phyloP scores from a whole-genome alignment of 139 green algal genomes.

The Picochlorum sp. region DNA sequence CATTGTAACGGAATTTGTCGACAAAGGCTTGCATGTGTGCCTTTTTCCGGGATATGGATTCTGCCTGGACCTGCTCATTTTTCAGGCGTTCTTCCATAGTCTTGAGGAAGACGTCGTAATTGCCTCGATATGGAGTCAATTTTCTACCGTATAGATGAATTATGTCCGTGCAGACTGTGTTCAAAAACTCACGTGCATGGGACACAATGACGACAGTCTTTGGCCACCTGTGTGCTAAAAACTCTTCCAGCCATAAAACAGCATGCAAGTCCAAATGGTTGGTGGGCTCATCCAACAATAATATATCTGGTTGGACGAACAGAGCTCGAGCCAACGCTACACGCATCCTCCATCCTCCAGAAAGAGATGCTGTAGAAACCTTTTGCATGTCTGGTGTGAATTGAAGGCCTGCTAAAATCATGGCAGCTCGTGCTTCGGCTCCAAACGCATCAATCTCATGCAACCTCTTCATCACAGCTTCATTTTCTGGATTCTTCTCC shows the following conservation, averaged over 20 bases:
- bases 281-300: slow-evolving; percentile 83
- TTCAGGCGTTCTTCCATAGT: slow-evolving; percentile 42
- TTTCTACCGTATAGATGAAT: slow-evolving; percentile 69
- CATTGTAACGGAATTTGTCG: slow-evolving; percentile 85
- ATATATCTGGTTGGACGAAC: slow-evolving; percentile 71
- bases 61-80: slow-evolving; percentile 54
- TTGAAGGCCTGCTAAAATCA: slow-evolving; percentile 71
- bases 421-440: slow-evolving; percentile 61
- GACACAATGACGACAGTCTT: slow-evolving; percentile 81
- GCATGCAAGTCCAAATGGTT: slow-evolving; percentile 70
- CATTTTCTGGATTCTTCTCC: neutral
- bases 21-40: slow-evolving; percentile 85
- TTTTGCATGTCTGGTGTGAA: slow-evolving; percentile 64
- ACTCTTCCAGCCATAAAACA: slow-evolving; percentile 78
- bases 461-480: slow-evolving; percentile 72
- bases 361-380: slow-evolving; percentile 59
- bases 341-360: slow-evolving; percentile 72
- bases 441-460: slow-evolving; percentile 78
- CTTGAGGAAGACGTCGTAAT: slow-evolving; percentile 81
- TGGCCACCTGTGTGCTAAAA: slow-evolving; percentile 41
- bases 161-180: slow-evolving; percentile 78
- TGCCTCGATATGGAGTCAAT: slow-evolving; percentile 65
- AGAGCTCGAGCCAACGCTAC: slow-evolving; percentile 76
- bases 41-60: slow-evolving; percentile 51
- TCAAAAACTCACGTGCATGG: slow-evolving; percentile 82